Conservation (phyloP, 2,329 filamentous ascomycete species). For the Domatiomyces catenatus region DNA sequence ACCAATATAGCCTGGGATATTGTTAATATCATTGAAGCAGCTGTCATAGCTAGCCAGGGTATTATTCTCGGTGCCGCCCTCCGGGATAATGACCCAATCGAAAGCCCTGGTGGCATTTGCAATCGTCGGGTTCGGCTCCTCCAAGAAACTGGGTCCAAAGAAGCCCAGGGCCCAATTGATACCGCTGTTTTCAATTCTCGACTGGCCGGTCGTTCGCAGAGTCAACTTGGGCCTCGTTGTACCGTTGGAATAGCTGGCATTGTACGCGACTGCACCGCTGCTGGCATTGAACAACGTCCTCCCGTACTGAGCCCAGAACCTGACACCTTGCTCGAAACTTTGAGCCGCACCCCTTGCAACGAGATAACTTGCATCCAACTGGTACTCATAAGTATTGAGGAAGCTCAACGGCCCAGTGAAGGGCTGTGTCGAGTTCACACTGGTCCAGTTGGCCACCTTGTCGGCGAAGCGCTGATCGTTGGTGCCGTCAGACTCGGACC, state of each 20-base stretch:
- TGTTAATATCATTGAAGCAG: slow-evolving; percentile 24
- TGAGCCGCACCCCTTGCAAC: slow-evolving; percentile 37
- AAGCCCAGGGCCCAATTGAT: slow-evolving; percentile 39
- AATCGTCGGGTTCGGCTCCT: slow-evolving; percentile 23
- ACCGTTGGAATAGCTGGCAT: slow-evolving; percentile 30
- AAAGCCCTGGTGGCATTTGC: slow-evolving; percentile 25
- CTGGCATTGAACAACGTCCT: slow-evolving; percentile 37
- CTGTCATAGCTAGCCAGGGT: slow-evolving; percentile 38
- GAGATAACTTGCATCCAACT: slow-evolving; percentile 30
- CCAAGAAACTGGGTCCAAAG: slow-evolving; percentile 33
- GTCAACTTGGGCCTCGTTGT: slow-evolving; percentile 35
- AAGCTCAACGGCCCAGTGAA: slow-evolving; percentile 38
- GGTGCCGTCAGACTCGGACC: slow-evolving; percentile 32
- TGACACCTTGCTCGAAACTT: slow-evolving; percentile 35
- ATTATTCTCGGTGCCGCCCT: slow-evolving; percentile 37
- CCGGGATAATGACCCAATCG: slow-evolving; percentile 36
- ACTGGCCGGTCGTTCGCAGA: slow-evolving; percentile 39
- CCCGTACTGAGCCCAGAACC: slow-evolving; percentile 42
- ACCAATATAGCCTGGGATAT: slow-evolving; percentile 26
- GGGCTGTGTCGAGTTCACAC: slow-evolving; percentile 20
- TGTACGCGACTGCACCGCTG: slow-evolving; percentile 34
- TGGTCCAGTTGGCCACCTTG: slow-evolving; percentile 35
- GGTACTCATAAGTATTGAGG: slow-evolving; percentile 38
- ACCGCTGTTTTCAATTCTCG: slow-evolving; percentile 39
- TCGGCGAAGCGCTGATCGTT: slow-evolving; percentile 35